Evolutionary conservation across 2,329 filamentous ascomycete species (phyloP).

Genomic region (Eutypa lata): DNA sequence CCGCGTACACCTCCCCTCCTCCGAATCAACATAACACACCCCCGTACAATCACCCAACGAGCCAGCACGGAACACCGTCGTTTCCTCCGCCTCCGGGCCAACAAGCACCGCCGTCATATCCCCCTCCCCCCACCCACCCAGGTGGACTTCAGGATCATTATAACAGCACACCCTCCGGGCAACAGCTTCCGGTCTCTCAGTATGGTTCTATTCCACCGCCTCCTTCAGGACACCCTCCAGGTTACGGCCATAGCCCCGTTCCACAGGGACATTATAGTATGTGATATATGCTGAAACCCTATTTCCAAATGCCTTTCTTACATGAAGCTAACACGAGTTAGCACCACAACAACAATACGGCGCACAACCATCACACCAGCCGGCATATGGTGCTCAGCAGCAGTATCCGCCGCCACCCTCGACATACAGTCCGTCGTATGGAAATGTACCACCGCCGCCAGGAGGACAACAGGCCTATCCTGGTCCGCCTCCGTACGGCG

Average conservation of each 20-base stretch:
- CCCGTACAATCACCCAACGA: conserved; percentile 16
- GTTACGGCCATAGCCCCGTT: conserved; percentile 26
- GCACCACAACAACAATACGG: conserved; percentile 29
- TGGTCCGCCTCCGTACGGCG: conserved; percentile 26
- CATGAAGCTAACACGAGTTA: conserved; percentile 10
- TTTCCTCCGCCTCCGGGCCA: conserved; percentile 19
- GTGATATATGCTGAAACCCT: conserved; percentile 4
- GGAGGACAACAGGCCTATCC: conserved; percentile 21
- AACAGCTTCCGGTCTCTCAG: conserved; percentile 22
- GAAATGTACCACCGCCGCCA: conserved; percentile 22
- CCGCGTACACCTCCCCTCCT: conserved; percentile 27
- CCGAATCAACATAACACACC: conserved; percentile 23
- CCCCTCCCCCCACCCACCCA: conserved; percentile 25
- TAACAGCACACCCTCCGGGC: conserved; percentile 21
- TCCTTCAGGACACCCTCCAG: conserved; percentile 17
- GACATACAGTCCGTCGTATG: conserved; percentile 23
- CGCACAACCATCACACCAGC: conserved; percentile 21
- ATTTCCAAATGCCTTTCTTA: background rate
- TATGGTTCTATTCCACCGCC: conserved; percentile 16
- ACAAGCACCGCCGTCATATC: conserved; percentile 20
- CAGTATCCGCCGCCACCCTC: conserved; percentile 28
- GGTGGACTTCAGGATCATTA: conserved; percentile 16
- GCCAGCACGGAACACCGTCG: conserved; percentile 21
- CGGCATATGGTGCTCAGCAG: conserved; percentile 25
- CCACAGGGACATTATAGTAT: conserved; percentile 29